These are phyloP conservation scores for Trichosporon coremiiforme DNA, from an alignment of 1,284 basidiomycete species.

Conservation along the genomic window DNA sequence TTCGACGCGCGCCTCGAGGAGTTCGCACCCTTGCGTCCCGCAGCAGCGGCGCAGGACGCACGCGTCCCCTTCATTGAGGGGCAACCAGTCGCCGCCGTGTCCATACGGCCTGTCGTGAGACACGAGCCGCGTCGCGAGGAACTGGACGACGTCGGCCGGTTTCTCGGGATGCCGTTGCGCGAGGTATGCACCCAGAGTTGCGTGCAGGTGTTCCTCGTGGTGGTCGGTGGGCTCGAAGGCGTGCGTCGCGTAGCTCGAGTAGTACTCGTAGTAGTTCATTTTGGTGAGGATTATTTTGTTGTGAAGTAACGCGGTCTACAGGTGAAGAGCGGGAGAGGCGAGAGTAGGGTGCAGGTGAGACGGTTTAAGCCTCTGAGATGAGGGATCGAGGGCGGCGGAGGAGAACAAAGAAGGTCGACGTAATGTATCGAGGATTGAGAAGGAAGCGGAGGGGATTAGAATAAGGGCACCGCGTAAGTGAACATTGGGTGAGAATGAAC, in stretches of 20 bases:
- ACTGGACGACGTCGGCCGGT: conserved; percentile 32
- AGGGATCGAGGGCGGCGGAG: background rate
- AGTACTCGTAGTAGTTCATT: conserved; percentile 5
- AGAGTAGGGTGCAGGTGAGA: background rate
- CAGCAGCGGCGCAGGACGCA: conserved; percentile 4
- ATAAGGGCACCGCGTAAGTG: conserved; percentile 6
- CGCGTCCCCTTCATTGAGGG: conserved; percentile 29
- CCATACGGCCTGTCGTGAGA: conserved; percentile 41
- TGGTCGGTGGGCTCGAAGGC: conserved; percentile 4
- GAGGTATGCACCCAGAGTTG: conserved; percentile 38
- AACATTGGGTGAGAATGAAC: background rate
- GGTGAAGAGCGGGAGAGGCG: too few species aligned
- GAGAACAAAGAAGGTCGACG: background rate
- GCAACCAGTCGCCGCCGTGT: conserved; percentile 32
- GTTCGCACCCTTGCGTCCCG: background rate
- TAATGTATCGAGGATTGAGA: background rate
- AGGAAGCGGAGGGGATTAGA: background rate
- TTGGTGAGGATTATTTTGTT: background rate
- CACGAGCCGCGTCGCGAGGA: conserved; percentile 41
- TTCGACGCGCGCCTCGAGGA: background rate
- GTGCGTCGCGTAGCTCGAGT: background rate
- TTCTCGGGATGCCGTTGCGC: conserved; percentile 36
- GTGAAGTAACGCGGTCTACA: too few species aligned
- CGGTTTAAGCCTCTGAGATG: background rate
- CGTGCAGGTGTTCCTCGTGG: conserved; percentile 30